Conservation (phyloP, 2,329 filamentous ascomycete genomes). For the Talaromyces verruculosus region DNA sequence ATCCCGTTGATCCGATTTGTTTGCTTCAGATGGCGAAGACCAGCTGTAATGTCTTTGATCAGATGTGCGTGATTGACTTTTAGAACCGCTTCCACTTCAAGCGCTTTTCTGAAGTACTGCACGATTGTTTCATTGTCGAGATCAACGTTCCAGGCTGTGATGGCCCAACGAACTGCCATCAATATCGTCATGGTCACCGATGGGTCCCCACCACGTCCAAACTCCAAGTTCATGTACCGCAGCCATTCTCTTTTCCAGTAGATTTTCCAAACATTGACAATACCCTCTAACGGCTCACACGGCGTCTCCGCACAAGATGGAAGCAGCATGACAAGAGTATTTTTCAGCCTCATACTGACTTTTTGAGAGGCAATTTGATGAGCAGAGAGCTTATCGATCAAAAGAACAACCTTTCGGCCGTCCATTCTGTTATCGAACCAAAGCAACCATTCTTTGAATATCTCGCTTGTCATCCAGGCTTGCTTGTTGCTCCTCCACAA, state of each 20-base stretch:
- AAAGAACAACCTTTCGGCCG: slow-evolving; percentile 24
- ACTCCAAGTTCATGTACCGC: slow-evolving; percentile 12
- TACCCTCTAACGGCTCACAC: slow-evolving; percentile 24
- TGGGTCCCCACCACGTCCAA: slow-evolving; percentile 12
- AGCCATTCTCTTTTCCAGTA: slow-evolving; percentile 19
- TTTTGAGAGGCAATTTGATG: slow-evolving; percentile 21
- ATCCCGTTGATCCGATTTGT: slow-evolving; percentile 12
- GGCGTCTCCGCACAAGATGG: slow-evolving; percentile 15
- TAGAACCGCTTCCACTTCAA: neutral
- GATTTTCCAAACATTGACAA: slow-evolving; percentile 19
- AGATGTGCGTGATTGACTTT: neutral
- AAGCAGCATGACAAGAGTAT: slow-evolving; percentile 24
- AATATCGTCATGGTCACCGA: slow-evolving; percentile 15
- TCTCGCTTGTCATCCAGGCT: slow-evolving; percentile 25
- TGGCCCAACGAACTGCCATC: slow-evolving; percentile 22
- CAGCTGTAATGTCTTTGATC: slow-evolving; percentile 7
- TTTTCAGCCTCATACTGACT: slow-evolving; percentile 17
- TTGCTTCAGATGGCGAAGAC: slow-evolving; percentile 12
- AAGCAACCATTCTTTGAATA: slow-evolving; percentile 26
- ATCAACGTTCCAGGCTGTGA: slow-evolving; percentile 18
- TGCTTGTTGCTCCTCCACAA: slow-evolving; percentile 30
- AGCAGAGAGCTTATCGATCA: slow-evolving; percentile 24
- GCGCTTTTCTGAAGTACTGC: slow-evolving; percentile 20
- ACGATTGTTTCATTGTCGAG: slow-evolving; percentile 8
- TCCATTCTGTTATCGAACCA: slow-evolving; percentile 22